A percentile compares a stretch with the other conserved stretches of the same genome.
These are phyloP conservation scores for Garcia nutans DNA, from an alignment of 345 rosid genomes.

Conservation along the genomic window DNA sequence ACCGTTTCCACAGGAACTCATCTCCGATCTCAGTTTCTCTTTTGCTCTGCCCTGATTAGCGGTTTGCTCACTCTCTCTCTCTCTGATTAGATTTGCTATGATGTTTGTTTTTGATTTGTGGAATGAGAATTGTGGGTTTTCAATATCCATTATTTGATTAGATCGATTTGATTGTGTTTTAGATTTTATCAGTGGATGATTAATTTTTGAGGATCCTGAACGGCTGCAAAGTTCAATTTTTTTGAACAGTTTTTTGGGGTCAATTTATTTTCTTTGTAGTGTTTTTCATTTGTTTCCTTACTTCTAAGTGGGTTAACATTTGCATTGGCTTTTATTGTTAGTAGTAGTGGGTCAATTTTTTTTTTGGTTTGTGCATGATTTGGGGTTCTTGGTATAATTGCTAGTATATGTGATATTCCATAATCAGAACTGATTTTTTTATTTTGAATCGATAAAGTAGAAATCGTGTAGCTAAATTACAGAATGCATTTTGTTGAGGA, in stretches of 20 bases:
- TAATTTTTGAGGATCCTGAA: background rate
- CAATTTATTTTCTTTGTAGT: background rate
- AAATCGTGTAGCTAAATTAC: background rate
- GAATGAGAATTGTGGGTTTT: background rate
- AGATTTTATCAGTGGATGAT: no score
- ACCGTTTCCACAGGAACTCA: background rate
- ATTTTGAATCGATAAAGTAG: background rate
- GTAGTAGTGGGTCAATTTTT: background rate
- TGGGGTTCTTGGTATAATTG: background rate
- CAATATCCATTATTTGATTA: background rate
- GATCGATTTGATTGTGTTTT: no score
- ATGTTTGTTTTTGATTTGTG: background rate
- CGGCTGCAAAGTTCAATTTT: background rate
- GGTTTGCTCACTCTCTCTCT: background rate
- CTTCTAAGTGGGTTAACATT: background rate
- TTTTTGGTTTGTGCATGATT: background rate
- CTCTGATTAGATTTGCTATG: background rate
- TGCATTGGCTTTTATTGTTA: background rate
- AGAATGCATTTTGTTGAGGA: background rate
- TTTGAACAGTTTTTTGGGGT: background rate
- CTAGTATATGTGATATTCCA: background rate
- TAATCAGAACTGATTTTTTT: background rate
- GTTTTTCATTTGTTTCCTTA: conserved; percentile 1
- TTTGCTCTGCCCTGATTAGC: background rate
- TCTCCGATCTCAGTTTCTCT: background rate